A percentile compares a stretch with the other conserved stretches of the same genome.
Conservation (phyloP, 306 rosid genomes). For the Casuarina equisetifolia region DNA sequence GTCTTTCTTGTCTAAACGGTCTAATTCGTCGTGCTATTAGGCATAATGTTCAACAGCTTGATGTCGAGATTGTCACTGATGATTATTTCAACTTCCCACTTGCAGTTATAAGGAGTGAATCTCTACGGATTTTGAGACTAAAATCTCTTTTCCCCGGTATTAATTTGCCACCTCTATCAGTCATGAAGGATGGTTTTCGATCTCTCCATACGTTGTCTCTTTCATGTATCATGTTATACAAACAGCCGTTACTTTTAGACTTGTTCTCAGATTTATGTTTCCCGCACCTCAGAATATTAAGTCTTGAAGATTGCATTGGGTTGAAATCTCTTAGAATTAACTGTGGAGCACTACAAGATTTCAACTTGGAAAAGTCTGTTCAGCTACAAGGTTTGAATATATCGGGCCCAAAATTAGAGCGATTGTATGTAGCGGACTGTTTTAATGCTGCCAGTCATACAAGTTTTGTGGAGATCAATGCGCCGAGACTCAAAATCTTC, state of each 20-base stretch:
- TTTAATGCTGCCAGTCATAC: constrained; percentile 43
- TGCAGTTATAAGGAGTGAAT: constrained; percentile 49
- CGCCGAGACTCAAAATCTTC: constrained; percentile 42
- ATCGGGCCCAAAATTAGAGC: constrained; percentile 40
- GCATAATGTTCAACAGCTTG: constrained; percentile 58
- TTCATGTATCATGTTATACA: constrained; percentile 35
- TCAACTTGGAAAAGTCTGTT: constrained; percentile 51
- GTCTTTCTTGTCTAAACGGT: constrained; percentile 59
- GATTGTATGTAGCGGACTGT: constrained; percentile 44
- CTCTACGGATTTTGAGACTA: constrained; percentile 44
- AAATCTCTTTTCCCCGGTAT: constrained; percentile 55
- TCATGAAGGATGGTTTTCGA: constrained; percentile 54
- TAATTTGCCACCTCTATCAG: constrained; percentile 66
- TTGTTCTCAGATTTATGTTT: constrained; percentile 56
- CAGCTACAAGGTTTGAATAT: constrained; percentile 56
- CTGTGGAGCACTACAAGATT: constrained; percentile 47
- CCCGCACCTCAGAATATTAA: constrained; percentile 52
- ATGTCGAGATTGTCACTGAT: constrained; percentile 51
- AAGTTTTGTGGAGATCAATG: constrained; percentile 54
- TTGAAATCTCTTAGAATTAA: constrained; percentile 47
- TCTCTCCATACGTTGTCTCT: constrained; percentile 51
- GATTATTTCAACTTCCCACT: constrained; percentile 78
- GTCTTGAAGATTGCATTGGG: constrained; percentile 52
- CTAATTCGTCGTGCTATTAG: constrained; percentile 64
- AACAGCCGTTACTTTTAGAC: constrained; percentile 54